Base-by-base conservation (phyloP, 2,329 filamentous ascomycete species). In the Sordariomycetes sp. region DNA sequence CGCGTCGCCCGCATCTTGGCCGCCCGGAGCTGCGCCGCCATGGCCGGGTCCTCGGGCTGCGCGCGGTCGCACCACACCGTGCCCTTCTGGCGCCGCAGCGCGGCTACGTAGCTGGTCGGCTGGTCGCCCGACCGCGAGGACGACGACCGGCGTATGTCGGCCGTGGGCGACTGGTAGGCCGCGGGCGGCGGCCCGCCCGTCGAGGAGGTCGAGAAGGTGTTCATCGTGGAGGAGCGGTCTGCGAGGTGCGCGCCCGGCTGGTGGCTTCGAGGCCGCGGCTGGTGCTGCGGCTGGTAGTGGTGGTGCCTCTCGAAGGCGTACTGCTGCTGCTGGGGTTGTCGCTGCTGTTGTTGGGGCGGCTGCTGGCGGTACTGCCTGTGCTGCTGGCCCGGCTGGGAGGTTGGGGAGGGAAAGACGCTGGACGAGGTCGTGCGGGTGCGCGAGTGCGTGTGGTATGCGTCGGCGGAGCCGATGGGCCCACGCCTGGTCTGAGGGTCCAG, bases 41-140 rank as follows among this genome's bases (percentile, higher is more conserved):
- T 76, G 55, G 90, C 82, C 0, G 93, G 90, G 69, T 99, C 94
- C 72, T 97, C 91, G 61, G 89, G 86, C 70, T 99, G 94, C 11
- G 93, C 83, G 58, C 92, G 87, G 69, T 97, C 94, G 75, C 92
- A 97, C 94, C 94, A 99, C 4, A 99, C 94, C 0, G 94, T 99
- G 35, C 91, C 94, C 71, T 97, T 97, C 73, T 99, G 94, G 70
- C 92, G 93, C 62, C 94, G 85, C 74, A 99, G 87, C n/a, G 97
- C 80, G 40, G 94, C 92, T 56, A 99, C 94, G 72, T 99, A 99
- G 63, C 90, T 86, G n/a, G 80, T 80, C 1, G 87, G 74, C 61
- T 82, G 77, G 53, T 76, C 76, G 61, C 80, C 82, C 24, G 90
- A 95, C 65, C 90, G 85, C 56, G 88, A 88, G 3, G 90, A 96